These are phyloP conservation scores for Quercus alba DNA, from an alignment of 306 rosid genomes.

Conservation along the genomic window DNA sequence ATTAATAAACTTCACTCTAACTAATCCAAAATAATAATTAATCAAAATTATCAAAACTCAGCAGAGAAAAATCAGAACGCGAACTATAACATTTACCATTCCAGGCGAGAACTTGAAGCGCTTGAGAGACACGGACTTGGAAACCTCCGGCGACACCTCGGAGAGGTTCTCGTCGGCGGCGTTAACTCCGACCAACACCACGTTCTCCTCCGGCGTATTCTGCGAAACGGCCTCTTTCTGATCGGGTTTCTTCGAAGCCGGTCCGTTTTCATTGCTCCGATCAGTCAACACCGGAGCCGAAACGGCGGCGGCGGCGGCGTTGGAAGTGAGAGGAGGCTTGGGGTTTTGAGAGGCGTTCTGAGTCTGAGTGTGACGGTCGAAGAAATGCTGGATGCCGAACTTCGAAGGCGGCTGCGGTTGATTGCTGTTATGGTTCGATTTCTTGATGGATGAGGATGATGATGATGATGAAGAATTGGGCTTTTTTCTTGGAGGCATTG, in stretches of 20 bases:
- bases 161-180: slow-evolving; percentile 21
- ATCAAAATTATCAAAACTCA: no score
- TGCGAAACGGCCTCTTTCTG: slow-evolving; percentile 4
- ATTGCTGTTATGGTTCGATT: slow-evolving; percentile 28
- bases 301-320: not conserved
- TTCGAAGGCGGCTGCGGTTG: slow-evolving; percentile 63
- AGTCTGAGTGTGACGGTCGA: slow-evolving; percentile 72
- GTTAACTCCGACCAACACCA: slow-evolving; percentile 2
- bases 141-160: slow-evolving; percentile 61
- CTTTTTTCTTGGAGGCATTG: slow-evolving; percentile 59
- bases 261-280: not conserved
- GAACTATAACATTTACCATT: slow-evolving; percentile 45
- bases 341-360: slow-evolving; percentile 54
- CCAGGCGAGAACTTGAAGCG: slow-evolving; percentile 93
- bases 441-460: slow-evolving; percentile 30
- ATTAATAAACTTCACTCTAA: no score
- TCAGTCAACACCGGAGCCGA: not conserved
- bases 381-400: slow-evolving; percentile 88
- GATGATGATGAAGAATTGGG: slow-evolving; percentile 33
- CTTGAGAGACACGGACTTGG: slow-evolving; percentile 53
- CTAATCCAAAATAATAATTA: no score
- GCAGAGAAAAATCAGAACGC: no score
- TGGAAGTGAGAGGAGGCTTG: slow-evolving; percentile 9
- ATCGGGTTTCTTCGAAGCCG: not conserved
- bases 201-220: slow-evolving; percentile 39